Evolutionary conservation across 140 eudicot genomes (phyloP).

Genomic region (Senecio squalidus): DNA sequence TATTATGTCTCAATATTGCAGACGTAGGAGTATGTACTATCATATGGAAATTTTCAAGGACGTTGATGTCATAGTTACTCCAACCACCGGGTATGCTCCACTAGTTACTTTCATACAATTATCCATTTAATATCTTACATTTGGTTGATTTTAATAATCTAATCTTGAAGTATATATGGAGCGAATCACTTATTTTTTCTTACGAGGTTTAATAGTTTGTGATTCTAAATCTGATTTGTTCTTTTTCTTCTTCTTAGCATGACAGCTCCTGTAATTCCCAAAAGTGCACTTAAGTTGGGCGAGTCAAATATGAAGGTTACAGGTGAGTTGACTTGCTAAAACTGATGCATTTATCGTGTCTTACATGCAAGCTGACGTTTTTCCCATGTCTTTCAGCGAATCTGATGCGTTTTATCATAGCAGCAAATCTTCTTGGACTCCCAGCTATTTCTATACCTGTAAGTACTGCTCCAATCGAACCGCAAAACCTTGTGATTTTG

Average conservation of each 20-base stretch:
- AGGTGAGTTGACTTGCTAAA: constrained; percentile 36
- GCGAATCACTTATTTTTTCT: neutral
- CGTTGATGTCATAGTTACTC: constrained; percentile 92
- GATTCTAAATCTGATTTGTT: neutral
- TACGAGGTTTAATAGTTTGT: constrained; percentile 4
- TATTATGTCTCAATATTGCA: constrained; percentile 27
- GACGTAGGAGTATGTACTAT: constrained; percentile 88
- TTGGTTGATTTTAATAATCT: constrained; percentile 1
- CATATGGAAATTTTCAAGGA: constrained; percentile 80
- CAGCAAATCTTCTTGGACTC: constrained; percentile 61
- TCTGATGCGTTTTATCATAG: constrained; percentile 8
- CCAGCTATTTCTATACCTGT: constrained; percentile 11
- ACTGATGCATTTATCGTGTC: too few relatives aligned
- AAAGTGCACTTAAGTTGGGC: constrained; percentile 66
- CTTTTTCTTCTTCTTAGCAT: constrained; percentile 40
- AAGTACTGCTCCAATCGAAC: neutral
- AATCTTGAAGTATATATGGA: constrained; percentile 1
- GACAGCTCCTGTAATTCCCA: constrained; percentile 91
- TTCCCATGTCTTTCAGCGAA: neutral
- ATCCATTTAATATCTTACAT: neutral
- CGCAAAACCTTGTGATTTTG: neutral
- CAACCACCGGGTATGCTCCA: constrained; percentile 67
- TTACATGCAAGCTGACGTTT: neutral
- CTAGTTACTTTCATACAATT: neutral
- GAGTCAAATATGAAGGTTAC: constrained; percentile 80